Percentiles rank a stretch among this genome's conserved stretches.
These are phyloP conservation scores for Myochromella boudieri DNA, from an alignment of 768 basidiomycete species.

Conservation along the genomic window DNA sequence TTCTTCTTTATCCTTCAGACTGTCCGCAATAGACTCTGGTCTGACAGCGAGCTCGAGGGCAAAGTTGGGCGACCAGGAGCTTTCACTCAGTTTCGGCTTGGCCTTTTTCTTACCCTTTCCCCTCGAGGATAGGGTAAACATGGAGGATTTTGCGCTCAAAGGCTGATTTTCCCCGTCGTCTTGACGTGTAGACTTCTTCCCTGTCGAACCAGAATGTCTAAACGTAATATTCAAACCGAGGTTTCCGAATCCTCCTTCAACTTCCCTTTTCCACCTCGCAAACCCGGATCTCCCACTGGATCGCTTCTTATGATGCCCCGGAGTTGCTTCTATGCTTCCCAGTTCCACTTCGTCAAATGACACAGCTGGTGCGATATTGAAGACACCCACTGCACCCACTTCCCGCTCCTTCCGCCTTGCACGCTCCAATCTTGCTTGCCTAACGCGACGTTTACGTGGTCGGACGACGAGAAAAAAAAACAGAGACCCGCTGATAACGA, in stretches of 20 bases:
- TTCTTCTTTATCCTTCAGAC: conserved; percentile 22
- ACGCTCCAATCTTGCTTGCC: conserved; percentile 15
- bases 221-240: conserved; percentile 39
- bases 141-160: conserved; percentile 26
- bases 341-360: conserved; percentile 11
- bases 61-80: conserved; percentile 35
- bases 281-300: conserved; percentile 38
- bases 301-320: conserved; percentile 17
- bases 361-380: conserved; percentile 21
- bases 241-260: conserved; percentile 31
- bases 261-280: conserved; percentile 42
- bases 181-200: conserved; percentile 18
- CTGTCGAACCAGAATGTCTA: conserved; percentile 35
- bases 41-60: conserved; percentile 33
- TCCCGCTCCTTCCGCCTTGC: conserved; percentile 16
- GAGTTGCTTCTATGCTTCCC: conserved; percentile 9
- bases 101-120: conserved; percentile 38
- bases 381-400: conserved; percentile 14
- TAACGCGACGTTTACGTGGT: conserved; percentile 37
- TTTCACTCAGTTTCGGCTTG: conserved; percentile 23
- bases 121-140: conserved; percentile 20
- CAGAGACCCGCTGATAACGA: conserved; percentile 39
- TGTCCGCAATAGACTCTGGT: conserved; percentile 25
- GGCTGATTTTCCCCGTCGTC: conserved; percentile 14
- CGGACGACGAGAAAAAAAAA: conserved; percentile 48